These are phyloP conservation scores for Aspergillus coremiiformis DNA, from an alignment of 495 filamentous ascomycete genomes.

Conservation along the genomic window DNA sequence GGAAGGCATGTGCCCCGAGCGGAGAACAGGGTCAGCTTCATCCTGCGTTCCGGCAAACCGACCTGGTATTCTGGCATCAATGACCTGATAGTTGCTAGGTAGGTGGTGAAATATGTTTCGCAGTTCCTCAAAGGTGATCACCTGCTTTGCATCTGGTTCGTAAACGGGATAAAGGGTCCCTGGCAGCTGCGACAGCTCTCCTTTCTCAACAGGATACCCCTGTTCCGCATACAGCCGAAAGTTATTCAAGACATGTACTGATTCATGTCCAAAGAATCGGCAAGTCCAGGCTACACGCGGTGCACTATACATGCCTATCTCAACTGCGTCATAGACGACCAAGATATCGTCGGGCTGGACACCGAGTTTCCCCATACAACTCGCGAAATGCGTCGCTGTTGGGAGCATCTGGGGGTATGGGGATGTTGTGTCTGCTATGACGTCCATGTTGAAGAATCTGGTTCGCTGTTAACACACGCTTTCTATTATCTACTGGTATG, in stretches of 20 bases:
- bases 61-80: slow-evolving; percentile 16
- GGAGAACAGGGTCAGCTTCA: slow-evolving; percentile 6
- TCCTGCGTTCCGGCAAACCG: slow-evolving; percentile 15
- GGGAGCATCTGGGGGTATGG: slow-evolving; percentile 27
- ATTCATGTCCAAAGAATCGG: slow-evolving; percentile 19
- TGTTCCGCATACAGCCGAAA: slow-evolving; percentile 19
- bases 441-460: slow-evolving; percentile 30
- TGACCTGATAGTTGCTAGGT: slow-evolving; percentile 7
- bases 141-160: slow-evolving; percentile 1
- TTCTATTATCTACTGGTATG: not conserved
- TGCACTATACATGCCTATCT: slow-evolving; percentile 24
- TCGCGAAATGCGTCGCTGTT: slow-evolving; percentile 15
- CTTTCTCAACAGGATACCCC: slow-evolving; percentile 7
- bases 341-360: slow-evolving; percentile 23
- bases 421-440: slow-evolving; percentile 16
- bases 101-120: not conserved
- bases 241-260: slow-evolving; percentile 29
- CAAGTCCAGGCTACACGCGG: slow-evolving; percentile 28
- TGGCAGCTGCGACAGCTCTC: not conserved
- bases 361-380: slow-evolving; percentile 15
- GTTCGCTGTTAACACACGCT: not conserved
- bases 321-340: slow-evolving; percentile 27
- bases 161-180: slow-evolving; percentile 4
- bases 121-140: slow-evolving; percentile 21
- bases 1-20: slow-evolving; percentile 26